Evolutionary conservation across 331 rosid species (phyloP).

Genomic region (Pyracantha coccinea): DNA sequence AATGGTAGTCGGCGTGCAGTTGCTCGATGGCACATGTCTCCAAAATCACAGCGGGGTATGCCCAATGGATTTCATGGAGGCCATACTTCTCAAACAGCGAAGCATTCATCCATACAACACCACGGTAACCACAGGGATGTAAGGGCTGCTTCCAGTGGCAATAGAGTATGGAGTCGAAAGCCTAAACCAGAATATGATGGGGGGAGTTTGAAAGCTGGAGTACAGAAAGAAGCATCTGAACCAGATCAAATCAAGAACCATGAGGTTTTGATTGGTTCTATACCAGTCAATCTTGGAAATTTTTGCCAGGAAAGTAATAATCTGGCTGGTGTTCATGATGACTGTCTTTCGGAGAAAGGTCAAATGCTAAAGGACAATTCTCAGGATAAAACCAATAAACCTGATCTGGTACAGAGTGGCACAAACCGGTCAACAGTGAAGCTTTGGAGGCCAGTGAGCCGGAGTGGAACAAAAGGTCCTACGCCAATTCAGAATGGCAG

Average conservation of each 20-base stretch:
- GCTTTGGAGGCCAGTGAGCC: conserved; percentile 54
- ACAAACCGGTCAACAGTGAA: conserved; percentile 29
- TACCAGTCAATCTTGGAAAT: conserved; percentile 53
- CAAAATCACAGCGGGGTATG: conserved; percentile 33
- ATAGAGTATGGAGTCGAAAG: conserved; percentile 59
- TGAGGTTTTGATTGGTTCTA: conserved; percentile 78
- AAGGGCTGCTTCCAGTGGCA: conserved; percentile 26
- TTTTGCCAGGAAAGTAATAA: conserved; percentile 35
- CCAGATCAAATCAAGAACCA: conserved; percentile 32
- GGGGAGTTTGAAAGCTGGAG: conserved; percentile 24
- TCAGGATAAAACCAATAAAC: conserved; percentile 41
- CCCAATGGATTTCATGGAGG: conserved; percentile 25
- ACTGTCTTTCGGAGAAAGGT: conserved; percentile 21
- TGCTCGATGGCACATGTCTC: conserved; percentile 31
- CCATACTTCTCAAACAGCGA: conserved; percentile 38
- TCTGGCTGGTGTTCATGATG: conserved; percentile 26
- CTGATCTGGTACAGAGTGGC: conserved; percentile 27
- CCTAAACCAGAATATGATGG: conserved; percentile 44
- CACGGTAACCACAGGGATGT: conserved; percentile 33
- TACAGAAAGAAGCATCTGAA: conserved; percentile 26
- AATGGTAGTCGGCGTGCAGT: conserved; percentile 18
- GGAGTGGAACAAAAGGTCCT: conserved; percentile 25
- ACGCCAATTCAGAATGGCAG: conserved; percentile 26
- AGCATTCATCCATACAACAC: conserved; percentile 32
- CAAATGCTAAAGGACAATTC: conserved; percentile 27